Base-by-base conservation (phyloP, 2,329 filamentous ascomycete genomes). In the Arthroderma sp. region DNA sequence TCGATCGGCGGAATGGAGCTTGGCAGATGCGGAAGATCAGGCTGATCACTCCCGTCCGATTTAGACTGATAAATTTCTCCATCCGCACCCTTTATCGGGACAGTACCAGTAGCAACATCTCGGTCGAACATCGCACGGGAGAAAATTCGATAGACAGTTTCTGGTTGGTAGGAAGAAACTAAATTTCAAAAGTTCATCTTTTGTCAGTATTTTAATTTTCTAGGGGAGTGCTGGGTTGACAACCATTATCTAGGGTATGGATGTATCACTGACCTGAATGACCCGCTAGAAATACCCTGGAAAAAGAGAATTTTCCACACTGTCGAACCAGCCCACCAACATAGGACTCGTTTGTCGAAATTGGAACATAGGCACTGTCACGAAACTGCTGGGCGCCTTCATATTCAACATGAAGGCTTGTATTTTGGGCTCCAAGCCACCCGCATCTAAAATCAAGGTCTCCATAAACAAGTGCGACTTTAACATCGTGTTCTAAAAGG, bases 341-440 rank as follows among this genome's bases (percentile, higher is more conserved):
- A 22, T 66, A 67, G 3, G 61, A 58, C 4, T 57, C 54, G 48
- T 67, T 68, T 22, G 65, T 63, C n/a, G 53, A 51, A 9, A 67
- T 56, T n/a, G 65, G 55, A 34, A 66, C 61, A 52, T 77, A 76
- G 2, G 74, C 73, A 1, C 73, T 70, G 8, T 58, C 51, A 7
- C 58, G 59, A 60, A 78, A 78, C 2, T 60, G 54, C 4, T 61
- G 55, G 4, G 65, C 58, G 28, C 62, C 55, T 4, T 62, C 57
- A 54, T 73, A 71, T 6, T 70, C 61, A 33, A 77, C 64, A 1
- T 65, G 64, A 4, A 76, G 59, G 44, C 69, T 72, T 5, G 70
- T 67, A 4, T 62, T 57, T 53, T 78, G 73, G 38, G 73, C 75
- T 6, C 74, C 74, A 22, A 74, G 61, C 75, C 74, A 78, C 50